These are phyloP conservation scores for Ogataea ganodermae DNA, from an alignment of 805 yeast species.

Conservation along the genomic window DNA sequence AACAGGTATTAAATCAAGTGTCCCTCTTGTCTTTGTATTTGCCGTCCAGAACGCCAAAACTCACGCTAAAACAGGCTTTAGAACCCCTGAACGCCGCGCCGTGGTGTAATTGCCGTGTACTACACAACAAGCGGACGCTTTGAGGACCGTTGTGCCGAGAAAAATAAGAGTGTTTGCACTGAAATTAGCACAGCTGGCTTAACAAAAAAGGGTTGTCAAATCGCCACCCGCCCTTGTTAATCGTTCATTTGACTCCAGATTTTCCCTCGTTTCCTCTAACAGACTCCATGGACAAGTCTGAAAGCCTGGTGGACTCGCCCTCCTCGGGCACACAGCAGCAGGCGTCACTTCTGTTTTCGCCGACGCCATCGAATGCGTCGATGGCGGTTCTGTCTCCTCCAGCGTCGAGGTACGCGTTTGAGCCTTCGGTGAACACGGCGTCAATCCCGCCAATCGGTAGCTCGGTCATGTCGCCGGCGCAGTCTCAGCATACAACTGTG, in stretches of 20 bases:
- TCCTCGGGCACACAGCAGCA: slow-evolving; percentile 15
- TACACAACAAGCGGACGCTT: slow-evolving; percentile 1
- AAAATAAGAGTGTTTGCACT: background rate
- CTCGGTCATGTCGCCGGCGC: slow-evolving; percentile 20
- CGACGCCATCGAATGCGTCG: slow-evolving; percentile 29
- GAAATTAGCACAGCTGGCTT: background rate
- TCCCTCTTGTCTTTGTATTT: background rate
- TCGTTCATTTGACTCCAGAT: background rate
- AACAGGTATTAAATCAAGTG: slow-evolving; percentile 12
- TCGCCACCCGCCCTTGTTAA: background rate
- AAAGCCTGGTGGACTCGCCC: slow-evolving; percentile 19
- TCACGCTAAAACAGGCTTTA: background rate
- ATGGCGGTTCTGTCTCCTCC: slow-evolving; percentile 46
- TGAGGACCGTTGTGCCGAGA: background rate
- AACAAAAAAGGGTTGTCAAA: background rate
- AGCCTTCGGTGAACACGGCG: slow-evolving; percentile 26
- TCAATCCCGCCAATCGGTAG: slow-evolving; percentile 29
- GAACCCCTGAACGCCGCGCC: background rate
- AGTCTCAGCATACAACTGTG: slow-evolving; percentile 13
- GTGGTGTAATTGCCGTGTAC: slow-evolving; percentile 3
- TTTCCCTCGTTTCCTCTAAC: background rate
- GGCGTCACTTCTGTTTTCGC: slow-evolving; percentile 23
- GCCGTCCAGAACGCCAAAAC: background rate
- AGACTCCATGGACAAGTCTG: slow-evolving; percentile 16
- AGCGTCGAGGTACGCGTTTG: slow-evolving; percentile 39